Conservation (phyloP, 768 basidiomycete species). For the Tremella yokohamensis region DNA sequence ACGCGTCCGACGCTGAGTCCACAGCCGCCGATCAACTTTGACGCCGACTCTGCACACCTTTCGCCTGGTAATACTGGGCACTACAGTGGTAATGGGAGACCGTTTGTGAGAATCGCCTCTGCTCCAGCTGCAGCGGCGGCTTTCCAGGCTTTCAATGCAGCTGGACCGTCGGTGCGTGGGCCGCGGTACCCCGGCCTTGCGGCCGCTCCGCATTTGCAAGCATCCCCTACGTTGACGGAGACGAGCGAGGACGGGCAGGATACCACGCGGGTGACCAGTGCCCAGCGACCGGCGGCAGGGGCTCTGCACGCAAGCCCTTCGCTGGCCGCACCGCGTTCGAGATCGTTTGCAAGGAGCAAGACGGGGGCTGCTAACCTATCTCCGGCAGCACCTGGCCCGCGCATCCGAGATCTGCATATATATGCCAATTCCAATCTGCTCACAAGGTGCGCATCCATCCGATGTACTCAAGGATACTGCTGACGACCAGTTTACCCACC, state of each 20-base stretch:
- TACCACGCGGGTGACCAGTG: no score
- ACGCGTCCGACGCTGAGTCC: not conserved
- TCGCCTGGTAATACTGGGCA: slow-evolving; percentile 22
- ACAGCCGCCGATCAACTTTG: no score
- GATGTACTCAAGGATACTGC: slow-evolving; percentile 1
- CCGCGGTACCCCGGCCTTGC: not conserved
- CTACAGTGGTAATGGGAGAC: slow-evolving; percentile 27
- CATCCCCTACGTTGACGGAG: no score
- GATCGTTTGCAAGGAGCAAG: slow-evolving; percentile 25
- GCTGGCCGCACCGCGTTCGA: not conserved
- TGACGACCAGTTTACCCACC: slow-evolving; percentile 35
- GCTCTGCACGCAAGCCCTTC: slow-evolving; percentile 14
- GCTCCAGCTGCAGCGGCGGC: slow-evolving; percentile 27
- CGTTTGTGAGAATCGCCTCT: slow-evolving; percentile 30
- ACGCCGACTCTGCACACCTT: slow-evolving; percentile 8
- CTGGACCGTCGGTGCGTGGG: slow-evolving; percentile 19
- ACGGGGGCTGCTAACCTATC: slow-evolving; percentile 15
- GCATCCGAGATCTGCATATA: not conserved
- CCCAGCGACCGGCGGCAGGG: not conserved
- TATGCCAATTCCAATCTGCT: slow-evolving; percentile 19
- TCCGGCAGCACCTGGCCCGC: not conserved
- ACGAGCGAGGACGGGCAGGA: no score
- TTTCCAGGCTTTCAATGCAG: slow-evolving; percentile 3
- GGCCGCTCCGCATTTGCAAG: no score
- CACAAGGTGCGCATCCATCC: slow-evolving; percentile 24